A percentile compares a stretch with the other conserved stretches of the same genome.
These are phyloP conservation scores for Gaeumannomyces sp. DNA, from an alignment of 2,329 filamentous ascomycete species.

Conservation along the genomic window DNA sequence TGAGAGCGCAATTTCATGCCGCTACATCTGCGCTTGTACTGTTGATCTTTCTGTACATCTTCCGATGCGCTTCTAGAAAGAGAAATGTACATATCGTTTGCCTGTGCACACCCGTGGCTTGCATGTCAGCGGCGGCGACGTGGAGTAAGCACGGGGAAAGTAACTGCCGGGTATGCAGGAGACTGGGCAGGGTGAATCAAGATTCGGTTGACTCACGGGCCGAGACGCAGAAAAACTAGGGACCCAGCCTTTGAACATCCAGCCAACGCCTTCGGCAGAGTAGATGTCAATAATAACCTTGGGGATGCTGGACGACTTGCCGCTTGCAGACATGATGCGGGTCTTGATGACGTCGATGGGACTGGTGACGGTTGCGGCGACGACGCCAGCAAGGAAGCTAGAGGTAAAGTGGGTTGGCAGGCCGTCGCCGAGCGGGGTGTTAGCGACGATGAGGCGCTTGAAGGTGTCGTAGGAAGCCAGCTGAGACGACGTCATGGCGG, in stretches of 20 bases:
- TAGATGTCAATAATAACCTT: slow-evolving; percentile 61
- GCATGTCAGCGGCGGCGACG: not conserved
- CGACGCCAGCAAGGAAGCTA: slow-evolving; percentile 71
- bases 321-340: slow-evolving; percentile 67
- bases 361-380: slow-evolving; percentile 77
- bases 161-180: not conserved
- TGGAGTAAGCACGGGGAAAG: not conserved
- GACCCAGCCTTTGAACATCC: slow-evolving; percentile 89
- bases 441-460: slow-evolving; percentile 61
- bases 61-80: slow-evolving; percentile 82
- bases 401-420: slow-evolving; percentile 74
- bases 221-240: slow-evolving; percentile 64
- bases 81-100: slow-evolving; percentile 86
- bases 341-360: slow-evolving; percentile 90
- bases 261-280: slow-evolving; percentile 62
- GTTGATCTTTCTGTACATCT: slow-evolving; percentile 56
- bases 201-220: slow-evolving; percentile 43
- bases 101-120: slow-evolving; percentile 25
- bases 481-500: slow-evolving; percentile 83
- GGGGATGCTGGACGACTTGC: slow-evolving; percentile 45
- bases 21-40: slow-evolving; percentile 20
- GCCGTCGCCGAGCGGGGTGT: slow-evolving; percentile 62
- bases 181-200: too few relatives aligned
- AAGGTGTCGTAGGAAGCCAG: slow-evolving; percentile 80
- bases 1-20: not conserved